Evolutionary conservation across 2,329 filamentous ascomycete genomes (phyloP).

Genomic region (Madurella fahalii): DNA sequence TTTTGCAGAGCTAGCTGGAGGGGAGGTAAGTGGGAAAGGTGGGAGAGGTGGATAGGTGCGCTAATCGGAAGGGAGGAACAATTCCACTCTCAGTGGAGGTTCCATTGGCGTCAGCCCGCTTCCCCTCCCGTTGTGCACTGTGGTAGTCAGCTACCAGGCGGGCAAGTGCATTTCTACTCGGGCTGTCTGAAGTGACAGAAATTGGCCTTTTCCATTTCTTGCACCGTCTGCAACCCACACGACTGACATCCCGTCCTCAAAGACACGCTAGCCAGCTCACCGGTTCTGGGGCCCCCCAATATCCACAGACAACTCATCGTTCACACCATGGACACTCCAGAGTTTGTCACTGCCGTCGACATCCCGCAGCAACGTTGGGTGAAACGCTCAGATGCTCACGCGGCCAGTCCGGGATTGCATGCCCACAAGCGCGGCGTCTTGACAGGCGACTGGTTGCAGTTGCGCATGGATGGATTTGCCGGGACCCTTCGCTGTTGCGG

Average conservation of each 20-base stretch:
- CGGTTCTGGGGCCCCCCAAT: not conserved
- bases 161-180: too few species aligned
- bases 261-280: conserved; percentile 8
- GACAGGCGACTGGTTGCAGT: not conserved
- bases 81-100: too few species aligned
- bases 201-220: too few species aligned
- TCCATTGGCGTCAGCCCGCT: too few species aligned
- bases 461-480: not conserved
- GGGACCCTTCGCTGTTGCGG: not conserved
- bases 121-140: too few species aligned
- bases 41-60: too few species aligned
- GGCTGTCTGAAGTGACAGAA: too few species aligned
- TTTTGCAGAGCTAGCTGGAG: too few species aligned
- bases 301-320: not conserved
- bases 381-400: too few species aligned
- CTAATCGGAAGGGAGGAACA: too few species aligned
- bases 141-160: too few species aligned
- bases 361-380: not conserved
- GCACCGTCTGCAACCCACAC: not conserved
- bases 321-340: not conserved
- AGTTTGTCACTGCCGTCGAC: not conserved
- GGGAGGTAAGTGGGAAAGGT: too few species aligned
- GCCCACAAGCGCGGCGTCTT: not conserved
- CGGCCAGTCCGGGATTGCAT: not conserved
- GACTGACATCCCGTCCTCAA: not conserved